Percentiles rank a stretch among this genome's conserved stretches.
phyloP scores from a whole-genome alignment of 176 grass and related monocot species.

The Hordeum marinum region DNA sequence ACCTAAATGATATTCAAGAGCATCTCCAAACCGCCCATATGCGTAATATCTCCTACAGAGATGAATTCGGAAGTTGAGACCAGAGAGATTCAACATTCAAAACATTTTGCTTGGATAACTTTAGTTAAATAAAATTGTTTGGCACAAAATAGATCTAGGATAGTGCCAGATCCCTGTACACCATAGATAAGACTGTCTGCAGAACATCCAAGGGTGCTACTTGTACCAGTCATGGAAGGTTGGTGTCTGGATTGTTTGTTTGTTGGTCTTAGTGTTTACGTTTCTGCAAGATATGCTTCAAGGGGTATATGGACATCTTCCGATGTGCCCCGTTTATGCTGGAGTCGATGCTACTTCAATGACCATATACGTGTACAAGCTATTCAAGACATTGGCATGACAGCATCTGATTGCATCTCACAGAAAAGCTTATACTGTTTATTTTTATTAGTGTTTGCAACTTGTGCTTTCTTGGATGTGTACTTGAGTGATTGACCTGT shows the following conservation, averaged over 20 bases:
- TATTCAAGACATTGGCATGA: not conserved
- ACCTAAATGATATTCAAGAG: not conserved
- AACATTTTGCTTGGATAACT: not conserved
- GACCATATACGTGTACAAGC: not conserved
- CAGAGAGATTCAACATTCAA: not conserved
- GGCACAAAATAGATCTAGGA: not conserved
- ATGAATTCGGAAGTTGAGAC: not conserved
- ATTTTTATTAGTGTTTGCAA: not conserved
- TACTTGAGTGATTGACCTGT: constrained; percentile 8
- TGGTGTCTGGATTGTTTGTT: not conserved
- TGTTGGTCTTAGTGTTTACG: not conserved
- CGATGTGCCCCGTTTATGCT: not conserved
- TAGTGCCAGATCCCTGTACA: not conserved
- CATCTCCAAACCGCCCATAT: not conserved
- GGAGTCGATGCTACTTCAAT: constrained; percentile 1
- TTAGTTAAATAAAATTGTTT: not conserved
- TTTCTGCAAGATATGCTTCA: not conserved
- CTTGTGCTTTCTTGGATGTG: not conserved
- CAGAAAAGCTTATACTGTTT: not conserved
- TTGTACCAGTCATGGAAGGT: not conserved
- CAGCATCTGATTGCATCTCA: not conserved
- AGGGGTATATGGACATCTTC: not conserved
- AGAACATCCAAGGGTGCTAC: not conserved
- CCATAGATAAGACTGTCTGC: not conserved
- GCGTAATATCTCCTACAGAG: not conserved